These are phyloP conservation scores for Fraxinus sp. DNA, from an alignment of 305 asterid species.

Conservation along the genomic window DNA sequence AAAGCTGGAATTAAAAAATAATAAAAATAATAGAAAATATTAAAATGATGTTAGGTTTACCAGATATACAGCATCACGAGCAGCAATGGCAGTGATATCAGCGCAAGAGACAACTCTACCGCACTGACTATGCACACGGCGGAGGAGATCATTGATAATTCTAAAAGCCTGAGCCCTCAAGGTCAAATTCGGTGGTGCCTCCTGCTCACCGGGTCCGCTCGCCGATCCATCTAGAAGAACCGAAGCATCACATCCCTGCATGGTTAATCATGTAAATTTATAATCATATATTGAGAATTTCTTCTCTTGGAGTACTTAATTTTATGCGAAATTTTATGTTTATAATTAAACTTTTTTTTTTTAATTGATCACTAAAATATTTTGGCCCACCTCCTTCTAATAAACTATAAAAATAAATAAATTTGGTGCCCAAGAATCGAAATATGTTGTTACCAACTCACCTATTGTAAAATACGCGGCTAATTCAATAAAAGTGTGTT, in stretches of 20 bases:
- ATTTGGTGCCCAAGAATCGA: too few species aligned
- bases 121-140: slow-evolving; percentile 34
- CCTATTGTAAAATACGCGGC: background rate
- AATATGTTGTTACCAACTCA: too few species aligned
- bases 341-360: background rate
- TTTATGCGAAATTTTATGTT: background rate
- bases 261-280: background rate
- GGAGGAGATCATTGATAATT: slow-evolving; percentile 40
- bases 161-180: slow-evolving; percentile 40
- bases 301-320: background rate
- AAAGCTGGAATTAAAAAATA: too few species aligned
- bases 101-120: slow-evolving; percentile 67
- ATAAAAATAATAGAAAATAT: background rate
- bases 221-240: slow-evolving; percentile 51
- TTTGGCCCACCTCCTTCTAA: too few species aligned
- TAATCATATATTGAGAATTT: background rate
- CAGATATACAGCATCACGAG: slow-evolving; percentile 62
- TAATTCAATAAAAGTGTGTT: background rate
- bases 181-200: slow-evolving; percentile 47
- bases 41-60: slow-evolving; percentile 24
- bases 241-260: slow-evolving; percentile 52
- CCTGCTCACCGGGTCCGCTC: slow-evolving; percentile 44
- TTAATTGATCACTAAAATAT: background rate
- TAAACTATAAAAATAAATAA: too few species aligned
- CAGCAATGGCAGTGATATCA: slow-evolving; percentile 57